Conservation (phyloP, 176 grass and related monocot species). For the Dendrocalamus sinicus region DNA sequence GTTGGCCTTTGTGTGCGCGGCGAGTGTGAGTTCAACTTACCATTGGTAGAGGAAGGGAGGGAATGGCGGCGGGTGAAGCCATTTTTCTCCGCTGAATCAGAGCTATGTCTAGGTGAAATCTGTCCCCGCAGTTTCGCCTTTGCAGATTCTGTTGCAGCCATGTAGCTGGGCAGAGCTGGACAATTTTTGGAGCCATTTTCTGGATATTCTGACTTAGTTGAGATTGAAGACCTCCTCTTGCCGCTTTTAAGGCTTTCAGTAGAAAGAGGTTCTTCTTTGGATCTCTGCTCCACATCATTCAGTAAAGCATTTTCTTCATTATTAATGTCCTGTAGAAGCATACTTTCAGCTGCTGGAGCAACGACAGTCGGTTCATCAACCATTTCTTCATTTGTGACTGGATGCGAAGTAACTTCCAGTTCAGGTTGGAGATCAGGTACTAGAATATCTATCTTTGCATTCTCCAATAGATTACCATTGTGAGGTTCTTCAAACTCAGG, state of each 20-base stretch:
- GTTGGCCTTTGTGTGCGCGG: conserved; percentile 72
- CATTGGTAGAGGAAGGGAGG: conserved; percentile 72
- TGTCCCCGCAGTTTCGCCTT: conserved; percentile 86
- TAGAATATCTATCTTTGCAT: conserved; percentile 46
- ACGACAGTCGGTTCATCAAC: conserved; percentile 41
- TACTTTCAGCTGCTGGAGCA: conserved; percentile 53
- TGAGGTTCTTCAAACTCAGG: conserved; percentile 50
- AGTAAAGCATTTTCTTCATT: conserved; percentile 58
- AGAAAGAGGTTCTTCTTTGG: conserved; percentile 66
- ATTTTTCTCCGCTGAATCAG: conserved; percentile 78
- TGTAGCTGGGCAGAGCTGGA: conserved; percentile 83
- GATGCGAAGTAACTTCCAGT: conserved; percentile 43
- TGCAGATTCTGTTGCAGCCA: conserved; percentile 84
- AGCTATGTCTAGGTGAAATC: conserved; percentile 68
- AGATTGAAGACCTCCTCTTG: conserved; percentile 88
- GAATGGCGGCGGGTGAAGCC: conserved; percentile 79
- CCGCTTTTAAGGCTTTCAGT: conserved; percentile 63
- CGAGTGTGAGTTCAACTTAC: conserved; percentile 76
- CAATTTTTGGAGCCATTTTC: conserved; percentile 69
- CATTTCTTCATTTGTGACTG: conserved; percentile 50
- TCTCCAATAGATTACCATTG: conserved; percentile 53
- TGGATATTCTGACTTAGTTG: conserved; percentile 68
- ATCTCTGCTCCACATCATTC: conserved; percentile 57
- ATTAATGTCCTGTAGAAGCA: conserved; percentile 68
- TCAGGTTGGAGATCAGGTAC: conserved; percentile 58